Conservation (phyloP, 2,329 filamentous ascomycete species). For the Alternaria ventricosa region DNA sequence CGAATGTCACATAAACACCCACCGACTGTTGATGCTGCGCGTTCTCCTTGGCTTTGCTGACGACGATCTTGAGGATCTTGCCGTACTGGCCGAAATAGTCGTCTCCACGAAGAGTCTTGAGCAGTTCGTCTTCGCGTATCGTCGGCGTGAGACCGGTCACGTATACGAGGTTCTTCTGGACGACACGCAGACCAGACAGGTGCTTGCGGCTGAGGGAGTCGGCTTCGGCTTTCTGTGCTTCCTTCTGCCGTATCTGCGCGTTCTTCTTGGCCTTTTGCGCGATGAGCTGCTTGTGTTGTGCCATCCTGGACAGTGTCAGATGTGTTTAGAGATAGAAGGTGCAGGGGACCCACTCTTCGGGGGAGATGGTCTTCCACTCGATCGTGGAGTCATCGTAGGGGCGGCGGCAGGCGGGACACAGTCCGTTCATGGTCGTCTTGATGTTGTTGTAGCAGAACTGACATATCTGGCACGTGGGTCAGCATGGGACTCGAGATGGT, state of each 20-base stretch:
- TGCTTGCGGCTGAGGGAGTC: conserved; percentile 96
- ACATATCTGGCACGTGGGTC: conserved; percentile 69
- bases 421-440: conserved; percentile 95
- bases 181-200: conserved; percentile 90
- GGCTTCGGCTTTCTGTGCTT: conserved; percentile 93
- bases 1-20: conserved; percentile 98
- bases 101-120: conserved; percentile 85
- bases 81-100: conserved; percentile 99
- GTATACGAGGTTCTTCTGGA: conserved; percentile 98
- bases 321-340: conserved; percentile 14
- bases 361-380: conserved; percentile 92
- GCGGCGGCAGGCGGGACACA: conserved; percentile 95
- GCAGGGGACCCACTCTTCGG: conserved; percentile 78
- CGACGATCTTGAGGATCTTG: conserved; percentile 97
- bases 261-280: conserved; percentile 90
- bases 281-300: conserved; percentile 77
- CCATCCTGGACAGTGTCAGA: conserved; percentile 61
- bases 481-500: conserved; percentile 24
- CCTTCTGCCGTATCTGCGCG: conserved; percentile 86
- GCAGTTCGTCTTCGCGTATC: conserved; percentile 87
- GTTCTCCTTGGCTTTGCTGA: conserved; percentile 89
- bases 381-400: conserved; percentile 97
- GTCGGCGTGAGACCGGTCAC: conserved; percentile 93
- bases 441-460: conserved; percentile 99
- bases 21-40: conserved; percentile 78